These are phyloP conservation scores for Fomes fomentarius DNA, from an alignment of 1,284 basidiomycete genomes.

Conservation along the genomic window DNA sequence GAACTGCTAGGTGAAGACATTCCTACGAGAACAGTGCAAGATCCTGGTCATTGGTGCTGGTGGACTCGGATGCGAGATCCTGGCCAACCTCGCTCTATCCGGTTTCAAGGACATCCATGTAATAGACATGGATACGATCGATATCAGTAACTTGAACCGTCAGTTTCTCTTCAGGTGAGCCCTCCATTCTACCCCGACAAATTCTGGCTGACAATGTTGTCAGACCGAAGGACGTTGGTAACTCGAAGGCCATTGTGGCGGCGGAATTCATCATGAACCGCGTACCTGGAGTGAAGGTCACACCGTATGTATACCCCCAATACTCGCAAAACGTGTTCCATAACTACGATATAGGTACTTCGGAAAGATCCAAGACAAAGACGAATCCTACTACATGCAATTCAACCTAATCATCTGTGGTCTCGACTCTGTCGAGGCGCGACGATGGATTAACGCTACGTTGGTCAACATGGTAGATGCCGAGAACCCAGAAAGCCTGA, in stretches of 20 bases:
- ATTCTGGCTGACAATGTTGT: not conserved
- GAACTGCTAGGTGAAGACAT: constrained; percentile 77
- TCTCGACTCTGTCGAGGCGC: constrained; percentile 95
- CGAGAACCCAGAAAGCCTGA: constrained; percentile 90
- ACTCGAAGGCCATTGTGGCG: constrained; percentile 92
- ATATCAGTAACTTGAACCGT: constrained; percentile 97
- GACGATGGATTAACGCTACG: constrained; percentile 99
- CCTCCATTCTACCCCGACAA: not conserved
- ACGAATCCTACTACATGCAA: constrained; percentile 93
- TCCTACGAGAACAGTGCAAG: constrained; percentile 85
- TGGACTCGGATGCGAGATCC: constrained; percentile 93
- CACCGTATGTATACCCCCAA: constrained; percentile 70
- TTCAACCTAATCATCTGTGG: constrained; percentile 98
- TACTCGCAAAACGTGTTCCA: constrained; percentile 9
- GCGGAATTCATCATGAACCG: constrained; percentile 96
- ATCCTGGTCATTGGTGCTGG: constrained; percentile 97
- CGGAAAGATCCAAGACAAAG: constrained; percentile 99
- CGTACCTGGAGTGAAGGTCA: constrained; percentile 92
- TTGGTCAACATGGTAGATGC: constrained; percentile 93
- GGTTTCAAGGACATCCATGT: constrained; percentile 99
- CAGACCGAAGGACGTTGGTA: constrained; percentile 90
- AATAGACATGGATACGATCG: constrained; percentile 99
- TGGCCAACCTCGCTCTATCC: constrained; percentile 90
- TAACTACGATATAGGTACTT: constrained; percentile 67
- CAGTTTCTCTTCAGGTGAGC: constrained; percentile 95